Evolutionary conservation across 169 alveolate species (phyloP), one percentile per base, ranked within the genome.

Genomic region (Babesia bovis): DNA sequence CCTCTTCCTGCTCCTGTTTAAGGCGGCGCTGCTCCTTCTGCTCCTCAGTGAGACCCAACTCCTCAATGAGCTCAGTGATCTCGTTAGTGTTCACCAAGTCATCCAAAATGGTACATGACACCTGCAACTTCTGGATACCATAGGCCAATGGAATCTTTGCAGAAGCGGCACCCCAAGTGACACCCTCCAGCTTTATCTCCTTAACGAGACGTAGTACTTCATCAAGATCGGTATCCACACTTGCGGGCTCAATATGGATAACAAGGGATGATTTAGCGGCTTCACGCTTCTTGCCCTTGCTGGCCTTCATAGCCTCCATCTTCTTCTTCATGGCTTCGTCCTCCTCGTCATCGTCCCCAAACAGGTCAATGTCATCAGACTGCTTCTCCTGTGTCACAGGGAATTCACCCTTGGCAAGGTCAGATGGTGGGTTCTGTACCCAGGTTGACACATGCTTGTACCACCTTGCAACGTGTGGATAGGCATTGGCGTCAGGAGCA

Each of bases 91-190:
- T 82, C 28, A 91, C 93, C 35, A 91, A 35, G 68, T 91, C 95
- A 69, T 91, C 95, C 44, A 90, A 66, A 32, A 91, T 90, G 55
- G 90, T 85, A 70, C 95, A 91, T 30, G 83, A 61, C 12, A 91
- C 95, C 92, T 91, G 95, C 36, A 91, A 76, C 66, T 91, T 91
- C 83, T 84, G 85, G 71, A 91, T 87, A 19, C 95, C 95, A 60
- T 73, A 91, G 15, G 95, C 95, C 45, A 91, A 74, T n/a, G 95
- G 95, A 26, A 82, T 87, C 78, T 85, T 91, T 58, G 90, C 85
- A 61, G 84, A 78, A 32, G 90, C 93, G 49, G 81, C 92, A 17
- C 95, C 95, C 95, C 95, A 91, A 10, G 93, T 84, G 44, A 91
- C 73, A 19, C 95, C 95, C 25, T 91, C 95, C 58, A 91, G 75